phyloP scores from a whole-genome alignment of 2,329 filamentous ascomycete species.

The Fusarium multiceps region DNA sequence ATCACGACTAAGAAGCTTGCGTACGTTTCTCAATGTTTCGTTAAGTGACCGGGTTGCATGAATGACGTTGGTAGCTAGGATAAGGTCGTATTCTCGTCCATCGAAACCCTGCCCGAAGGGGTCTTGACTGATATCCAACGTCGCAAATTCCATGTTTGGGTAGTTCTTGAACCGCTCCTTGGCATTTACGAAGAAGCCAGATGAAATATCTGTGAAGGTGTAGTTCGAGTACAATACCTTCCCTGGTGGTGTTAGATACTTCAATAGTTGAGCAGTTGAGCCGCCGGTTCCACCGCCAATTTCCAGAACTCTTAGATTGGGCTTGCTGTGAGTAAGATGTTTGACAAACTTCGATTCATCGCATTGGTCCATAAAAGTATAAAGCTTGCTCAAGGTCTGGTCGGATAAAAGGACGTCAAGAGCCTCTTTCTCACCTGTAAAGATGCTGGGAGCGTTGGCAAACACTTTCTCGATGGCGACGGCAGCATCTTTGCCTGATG shows the following conservation, averaged over 20 bases:
- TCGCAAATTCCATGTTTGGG: background rate
- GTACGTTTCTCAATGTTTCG: constrained; percentile 1
- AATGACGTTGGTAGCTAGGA: constrained; percentile 1
- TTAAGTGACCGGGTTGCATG: constrained; percentile 1
- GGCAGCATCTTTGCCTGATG: background rate
- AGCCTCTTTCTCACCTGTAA: background rate
- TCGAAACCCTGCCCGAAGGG: background rate
- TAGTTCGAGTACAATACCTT: background rate
- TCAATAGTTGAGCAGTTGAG: background rate
- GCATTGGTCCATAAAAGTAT: background rate
- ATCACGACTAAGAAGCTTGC: background rate
- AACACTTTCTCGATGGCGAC: background rate
- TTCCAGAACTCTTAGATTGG: constrained; percentile 1
- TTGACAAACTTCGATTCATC: background rate
- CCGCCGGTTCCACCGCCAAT: constrained; percentile 7
- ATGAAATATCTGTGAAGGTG: constrained; percentile 2
- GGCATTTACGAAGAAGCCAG: background rate
- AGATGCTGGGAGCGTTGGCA: background rate
- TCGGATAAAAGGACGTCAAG: background rate
- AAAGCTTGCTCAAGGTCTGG: background rate
- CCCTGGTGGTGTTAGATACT: background rate
- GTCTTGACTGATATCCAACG: background rate
- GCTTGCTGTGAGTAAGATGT: background rate
- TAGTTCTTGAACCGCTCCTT: constrained; percentile 3
- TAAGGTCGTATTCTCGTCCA: background rate